These are phyloP conservation scores for Irpex sp. DNA, from an alignment of 1,284 basidiomycete species.

Conservation along the genomic window DNA sequence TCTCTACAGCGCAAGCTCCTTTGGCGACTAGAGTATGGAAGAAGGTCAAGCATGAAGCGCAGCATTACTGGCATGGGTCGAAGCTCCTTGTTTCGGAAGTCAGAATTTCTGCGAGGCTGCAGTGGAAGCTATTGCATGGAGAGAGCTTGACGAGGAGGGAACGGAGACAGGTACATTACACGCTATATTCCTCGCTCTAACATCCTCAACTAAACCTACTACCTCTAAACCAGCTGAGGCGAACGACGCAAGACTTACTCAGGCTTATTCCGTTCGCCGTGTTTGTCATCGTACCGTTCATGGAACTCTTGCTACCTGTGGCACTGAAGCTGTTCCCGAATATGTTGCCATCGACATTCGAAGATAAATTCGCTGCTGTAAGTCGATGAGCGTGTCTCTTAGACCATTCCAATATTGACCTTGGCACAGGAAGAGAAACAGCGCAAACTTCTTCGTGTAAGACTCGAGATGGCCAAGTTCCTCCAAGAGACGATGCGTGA, in stretches of 20 bases:
- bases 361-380: slow-evolving; percentile 92
- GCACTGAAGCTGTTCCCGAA: slow-evolving; percentile 98
- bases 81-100: slow-evolving; percentile 96
- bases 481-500: slow-evolving; percentile 96
- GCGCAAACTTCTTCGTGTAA: slow-evolving; percentile 90
- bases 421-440: slow-evolving; percentile 89
- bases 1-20: slow-evolving; percentile 39
- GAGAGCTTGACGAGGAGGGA: slow-evolving; percentile 91
- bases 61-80: slow-evolving; percentile 97
- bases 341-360: slow-evolving; percentile 98
- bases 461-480: slow-evolving; percentile 99
- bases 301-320: slow-evolving; percentile 96
- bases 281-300: slow-evolving; percentile 96
- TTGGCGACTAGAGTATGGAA: slow-evolving; percentile 73
- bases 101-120: slow-evolving; percentile 83
- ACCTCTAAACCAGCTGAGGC: slow-evolving; percentile 60
- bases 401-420: neutral
- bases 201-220: too few relatives aligned
- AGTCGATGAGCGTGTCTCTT: slow-evolving; percentile 25
- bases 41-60: slow-evolving; percentile 92
- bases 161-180: slow-evolving; percentile 74
- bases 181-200: neutral
- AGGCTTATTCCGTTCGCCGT: slow-evolving; percentile 94
- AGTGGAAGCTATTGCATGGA: slow-evolving; percentile 91
- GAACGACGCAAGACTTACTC: slow-evolving; percentile 91